Percentiles rank a stretch among this genome's conserved stretches.
phyloP scores from a whole-genome alignment of 441 rosid species.

The Jatropha podagrica region DNA sequence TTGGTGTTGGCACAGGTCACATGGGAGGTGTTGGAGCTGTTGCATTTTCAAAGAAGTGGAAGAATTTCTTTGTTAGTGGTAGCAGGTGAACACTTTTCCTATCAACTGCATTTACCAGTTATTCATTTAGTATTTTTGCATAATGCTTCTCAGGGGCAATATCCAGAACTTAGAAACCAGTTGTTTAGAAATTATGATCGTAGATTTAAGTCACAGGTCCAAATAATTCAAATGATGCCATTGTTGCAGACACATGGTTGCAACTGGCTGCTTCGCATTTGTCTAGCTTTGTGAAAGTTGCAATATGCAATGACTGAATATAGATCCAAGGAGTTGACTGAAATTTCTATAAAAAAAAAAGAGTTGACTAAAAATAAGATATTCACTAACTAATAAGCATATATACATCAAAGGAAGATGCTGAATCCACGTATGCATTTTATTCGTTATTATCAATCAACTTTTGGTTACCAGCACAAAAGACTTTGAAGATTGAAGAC shows the following conservation, averaged over 20 bases:
- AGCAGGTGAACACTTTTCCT: conserved; percentile 63
- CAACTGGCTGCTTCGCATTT: background rate
- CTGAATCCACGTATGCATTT: background rate
- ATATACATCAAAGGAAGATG: background rate
- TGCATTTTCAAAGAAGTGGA: conserved; percentile 75
- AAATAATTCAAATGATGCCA: background rate
- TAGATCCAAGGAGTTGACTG: background rate
- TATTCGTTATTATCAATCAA: background rate
- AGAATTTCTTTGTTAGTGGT: conserved; percentile 82
- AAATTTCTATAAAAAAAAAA: background rate
- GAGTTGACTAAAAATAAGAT: background rate
- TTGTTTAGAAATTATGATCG: conserved; percentile 2
- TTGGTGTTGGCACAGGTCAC: conserved; percentile 92
- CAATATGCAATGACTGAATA: conserved; percentile 8
- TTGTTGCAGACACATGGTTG: background rate
- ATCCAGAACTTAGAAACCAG: background rate
- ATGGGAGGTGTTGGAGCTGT: conserved; percentile 90
- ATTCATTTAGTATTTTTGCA: background rate
- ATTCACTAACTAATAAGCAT: background rate
- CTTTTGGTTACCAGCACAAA: background rate
- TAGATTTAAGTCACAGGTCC: background rate
- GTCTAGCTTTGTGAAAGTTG: background rate
- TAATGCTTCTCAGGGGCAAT: background rate
- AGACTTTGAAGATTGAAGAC: background rate
- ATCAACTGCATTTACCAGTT: conserved; percentile 6